Percentiles rank a stretch among this genome's conserved stretches.
phyloP scores from a whole-genome alignment of 768 basidiomycete genomes.

The Suillus paluster region DNA sequence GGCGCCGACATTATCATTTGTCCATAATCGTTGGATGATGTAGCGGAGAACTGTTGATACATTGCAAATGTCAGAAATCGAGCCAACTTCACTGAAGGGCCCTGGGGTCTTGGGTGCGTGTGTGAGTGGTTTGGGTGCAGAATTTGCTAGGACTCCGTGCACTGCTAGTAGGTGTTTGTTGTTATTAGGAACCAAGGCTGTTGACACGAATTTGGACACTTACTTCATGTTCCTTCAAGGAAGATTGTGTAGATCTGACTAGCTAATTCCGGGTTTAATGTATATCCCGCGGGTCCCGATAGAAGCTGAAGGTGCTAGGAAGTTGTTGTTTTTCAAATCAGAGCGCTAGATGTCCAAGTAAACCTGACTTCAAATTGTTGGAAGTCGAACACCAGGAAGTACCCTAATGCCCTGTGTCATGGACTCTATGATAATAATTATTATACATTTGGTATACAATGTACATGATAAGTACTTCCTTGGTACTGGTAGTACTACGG shows the following conservation, averaged over 20 bases:
- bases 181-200: conserved; percentile 34
- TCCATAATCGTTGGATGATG: conserved; percentile 39
- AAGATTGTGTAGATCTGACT: background rate
- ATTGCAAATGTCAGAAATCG: conserved; percentile 33
- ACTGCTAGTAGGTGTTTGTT: conserved; percentile 29
- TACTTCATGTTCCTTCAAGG: background rate
- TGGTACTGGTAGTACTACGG: no score
- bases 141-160: conserved; percentile 27
- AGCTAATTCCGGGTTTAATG: background rate
- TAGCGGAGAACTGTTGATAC: conserved; percentile 40
- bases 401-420: no score
- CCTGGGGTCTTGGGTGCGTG: conserved; percentile 31
- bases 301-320: background rate
- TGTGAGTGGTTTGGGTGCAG: conserved; percentile 11
- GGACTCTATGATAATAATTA: background rate
- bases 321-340: background rate
- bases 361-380: background rate
- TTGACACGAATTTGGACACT: conserved; percentile 3
- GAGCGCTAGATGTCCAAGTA: background rate
- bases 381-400: background rate
- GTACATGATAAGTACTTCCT: no score
- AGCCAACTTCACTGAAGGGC: conserved; percentile 24
- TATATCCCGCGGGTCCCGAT: background rate
- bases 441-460: no score
- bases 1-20: conserved; percentile 36